Percentiles rank a stretch among this genome's conserved stretches.
Conservation (phyloP, 345 rosid species). For the Punica granatum region DNA sequence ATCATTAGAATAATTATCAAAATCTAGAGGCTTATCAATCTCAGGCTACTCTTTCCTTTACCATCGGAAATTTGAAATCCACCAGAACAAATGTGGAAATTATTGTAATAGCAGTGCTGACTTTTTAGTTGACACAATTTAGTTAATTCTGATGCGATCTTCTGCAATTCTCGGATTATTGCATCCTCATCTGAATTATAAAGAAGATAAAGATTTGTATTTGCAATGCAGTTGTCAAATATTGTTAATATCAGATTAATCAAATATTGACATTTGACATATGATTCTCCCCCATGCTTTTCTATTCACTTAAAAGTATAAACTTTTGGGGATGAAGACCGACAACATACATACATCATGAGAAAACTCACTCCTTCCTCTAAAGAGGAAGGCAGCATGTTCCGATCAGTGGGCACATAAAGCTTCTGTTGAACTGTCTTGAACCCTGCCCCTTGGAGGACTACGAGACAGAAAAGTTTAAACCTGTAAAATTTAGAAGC, state of each 20-base stretch:
- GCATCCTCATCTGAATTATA: background rate
- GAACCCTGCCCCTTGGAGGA: slow-evolving; percentile 29
- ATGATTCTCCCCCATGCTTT: background rate
- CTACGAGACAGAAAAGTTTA: slow-evolving; percentile 30
- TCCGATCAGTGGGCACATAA: slow-evolving; percentile 30
- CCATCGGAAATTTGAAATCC: background rate
- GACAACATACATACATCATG: background rate
- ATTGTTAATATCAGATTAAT: background rate
- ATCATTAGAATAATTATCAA: background rate
- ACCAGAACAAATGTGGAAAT: no score
- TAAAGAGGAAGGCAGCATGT: slow-evolving; percentile 48
- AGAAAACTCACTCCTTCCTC: slow-evolving; percentile 26
- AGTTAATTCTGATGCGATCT: background rate
- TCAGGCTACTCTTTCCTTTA: background rate
- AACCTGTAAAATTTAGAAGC: slow-evolving; percentile 12
- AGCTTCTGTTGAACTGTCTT: slow-evolving; percentile 30
- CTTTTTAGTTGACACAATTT: background rate
- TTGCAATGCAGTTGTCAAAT: background rate
- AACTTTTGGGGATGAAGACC: background rate
- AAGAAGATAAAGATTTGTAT: background rate
- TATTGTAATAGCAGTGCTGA: background rate
- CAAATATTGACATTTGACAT: background rate
- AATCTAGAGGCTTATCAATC: background rate
- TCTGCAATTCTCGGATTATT: background rate
- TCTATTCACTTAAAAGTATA: background rate